Conservation (phyloP, 306 rosid genomes). For the Betula pendula region DNA sequence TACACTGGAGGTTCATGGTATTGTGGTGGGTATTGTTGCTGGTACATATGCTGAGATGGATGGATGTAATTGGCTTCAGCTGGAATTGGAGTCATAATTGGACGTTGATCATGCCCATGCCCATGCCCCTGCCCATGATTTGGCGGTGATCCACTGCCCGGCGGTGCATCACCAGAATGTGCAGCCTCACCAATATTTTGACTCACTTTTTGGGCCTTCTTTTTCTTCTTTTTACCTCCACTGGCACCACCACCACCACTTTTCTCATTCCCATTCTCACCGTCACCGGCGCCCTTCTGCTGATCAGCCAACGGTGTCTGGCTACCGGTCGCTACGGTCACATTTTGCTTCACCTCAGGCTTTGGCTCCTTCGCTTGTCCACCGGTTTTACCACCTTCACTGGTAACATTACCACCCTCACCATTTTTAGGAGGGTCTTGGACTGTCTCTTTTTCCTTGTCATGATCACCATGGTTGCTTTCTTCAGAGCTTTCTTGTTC, state of each 20-base stretch:
- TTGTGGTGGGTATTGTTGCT: conserved; percentile 34
- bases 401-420: conserved; percentile 16
- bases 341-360: conserved; percentile 40
- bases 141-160: conserved; percentile 34
- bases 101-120: background rate
- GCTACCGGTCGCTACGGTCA: conserved; percentile 34
- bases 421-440: conserved; percentile 33
- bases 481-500: conserved; percentile 45
- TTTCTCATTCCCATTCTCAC: conserved; percentile 29
- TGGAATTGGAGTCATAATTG: background rate
- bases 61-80: background rate
- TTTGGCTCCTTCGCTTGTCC: conserved; percentile 39
- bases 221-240: conserved; percentile 49
- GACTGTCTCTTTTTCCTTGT: conserved; percentile 35
- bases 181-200: conserved; percentile 30
- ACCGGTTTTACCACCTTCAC: conserved; percentile 30
- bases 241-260: conserved; percentile 1
- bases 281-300: conserved; percentile 28
- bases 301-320: conserved; percentile 39
- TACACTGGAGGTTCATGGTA: conserved; percentile 28
- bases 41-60: background rate
- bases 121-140: background rate
- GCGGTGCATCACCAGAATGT: conserved; percentile 25
- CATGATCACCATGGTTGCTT: conserved; percentile 32
- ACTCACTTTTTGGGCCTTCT: conserved; percentile 46